phyloP scores from a whole-genome alignment of 306 rosid species.

The Hippophae tibetana region DNA sequence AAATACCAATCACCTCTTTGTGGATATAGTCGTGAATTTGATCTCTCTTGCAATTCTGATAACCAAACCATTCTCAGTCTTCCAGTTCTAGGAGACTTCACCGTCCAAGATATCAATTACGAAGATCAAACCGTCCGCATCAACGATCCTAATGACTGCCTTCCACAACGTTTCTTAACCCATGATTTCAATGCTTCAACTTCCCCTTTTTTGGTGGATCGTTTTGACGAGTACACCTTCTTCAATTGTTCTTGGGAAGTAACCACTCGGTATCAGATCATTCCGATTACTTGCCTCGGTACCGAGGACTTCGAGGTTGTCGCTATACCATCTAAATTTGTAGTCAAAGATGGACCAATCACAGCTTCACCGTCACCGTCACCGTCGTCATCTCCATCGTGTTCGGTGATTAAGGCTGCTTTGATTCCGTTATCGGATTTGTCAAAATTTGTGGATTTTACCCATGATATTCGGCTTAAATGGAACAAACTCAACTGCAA shows the following conservation, averaged over 20 bases:
- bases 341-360: too few species aligned
- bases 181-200: slow-evolving; percentile 1
- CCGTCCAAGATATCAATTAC: slow-evolving; percentile 15
- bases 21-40: not conserved
- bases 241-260: slow-evolving; percentile 29
- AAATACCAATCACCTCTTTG: too few species aligned
- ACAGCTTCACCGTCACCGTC: not conserved
- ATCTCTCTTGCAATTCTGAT: too few species aligned
- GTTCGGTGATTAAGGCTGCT: slow-evolving; percentile 24
- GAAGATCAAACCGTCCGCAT: not conserved
- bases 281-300: not conserved
- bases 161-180: slow-evolving; percentile 14
- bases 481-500: slow-evolving; percentile 39
- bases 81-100: slow-evolving; percentile 16
- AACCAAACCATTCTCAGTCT: slow-evolving; percentile 20
- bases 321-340: not conserved
- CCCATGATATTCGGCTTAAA: slow-evolving; percentile 13
- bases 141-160: slow-evolving; percentile 25
- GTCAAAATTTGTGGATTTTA: not conserved
- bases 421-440: slow-evolving; percentile 22
- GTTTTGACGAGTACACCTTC: slow-evolving; percentile 16
- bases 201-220: slow-evolving; percentile 21
- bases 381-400: slow-evolving; percentile 2
- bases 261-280: not conserved
- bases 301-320: not conserved